Evolutionary conservation across 306 rosid species (phyloP), one percentile per base, ranked within the genome.

Genomic region (Urtica urens): DNA sequence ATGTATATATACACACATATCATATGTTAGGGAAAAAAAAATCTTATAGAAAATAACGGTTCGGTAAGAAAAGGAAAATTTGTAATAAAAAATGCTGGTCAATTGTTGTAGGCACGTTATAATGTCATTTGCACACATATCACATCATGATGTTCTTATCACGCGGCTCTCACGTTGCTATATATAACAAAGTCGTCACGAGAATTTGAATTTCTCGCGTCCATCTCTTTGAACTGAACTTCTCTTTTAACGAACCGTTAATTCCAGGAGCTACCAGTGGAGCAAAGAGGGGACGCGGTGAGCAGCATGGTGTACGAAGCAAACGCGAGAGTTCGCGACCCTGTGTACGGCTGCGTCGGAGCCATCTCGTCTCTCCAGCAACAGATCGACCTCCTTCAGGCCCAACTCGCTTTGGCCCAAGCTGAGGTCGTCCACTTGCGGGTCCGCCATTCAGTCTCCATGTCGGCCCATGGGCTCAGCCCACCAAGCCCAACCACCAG

Each of bases 301-400:
- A 86, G 88, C 18, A 81, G 93, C 70, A 81, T 86, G 74, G 96
- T 86, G 24, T 86, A 86, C 28, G 96, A 86, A 46, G 96, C 96
- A 1, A 86, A 81, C 28, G 96, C 96, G 2, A 68, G 96, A 48
- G 83, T 86, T 2, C 61, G 96, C 1, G 96, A 86, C 57, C 96
- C 96, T 1, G 93, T 86, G 21, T 86, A 86, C 23, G 96, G 96
- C 7, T 86, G 93, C 1, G 96, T 72, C 0, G 96, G 96, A 38
- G 93, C 96, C 12, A 86, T 86, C 6, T 81, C 86, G 2, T 78
- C 86, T 15, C 75, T 86, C 21, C 96, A 86, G 13, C 82, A 76
- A 33, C 96, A 86, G 20, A 79, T 86, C 46, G 88, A 86, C 42
- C 48, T 57, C 24, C 70, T 86, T 20, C 96, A 76, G 33, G 60